A percentile compares a stretch with the other conserved stretches of the same genome.
Evolutionary conservation across 352 stramenopile genomes (phyloP).

Genomic region (Phytophthora lateralis): DNA sequence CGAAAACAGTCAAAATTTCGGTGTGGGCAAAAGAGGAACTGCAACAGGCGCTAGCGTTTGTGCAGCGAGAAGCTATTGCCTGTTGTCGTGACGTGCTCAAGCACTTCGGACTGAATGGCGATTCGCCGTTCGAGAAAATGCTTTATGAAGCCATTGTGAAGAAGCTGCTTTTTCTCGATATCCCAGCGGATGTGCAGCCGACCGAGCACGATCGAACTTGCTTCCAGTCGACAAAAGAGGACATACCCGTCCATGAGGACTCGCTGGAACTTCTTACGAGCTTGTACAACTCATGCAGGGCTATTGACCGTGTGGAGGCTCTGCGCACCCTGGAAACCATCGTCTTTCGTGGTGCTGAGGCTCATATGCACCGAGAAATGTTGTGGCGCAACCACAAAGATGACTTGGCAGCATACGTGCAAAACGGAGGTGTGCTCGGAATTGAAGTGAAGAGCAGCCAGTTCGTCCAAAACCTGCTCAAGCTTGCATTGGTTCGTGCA

Average conservation of each 20-base stretch:
- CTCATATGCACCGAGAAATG: conserved; percentile 74
- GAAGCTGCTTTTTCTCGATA: conserved; percentile 85
- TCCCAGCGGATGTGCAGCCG: conserved; percentile 77
- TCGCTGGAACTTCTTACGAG: conserved; percentile 61
- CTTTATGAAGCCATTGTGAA: conserved; percentile 84
- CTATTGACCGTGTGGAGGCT: conserved; percentile 74
- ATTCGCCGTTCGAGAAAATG: conserved; percentile 76
- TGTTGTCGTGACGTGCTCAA: conserved; percentile 77
- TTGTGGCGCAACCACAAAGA: conserved; percentile 61
- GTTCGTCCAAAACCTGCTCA: conserved; percentile 67
- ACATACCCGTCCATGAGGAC: conserved; percentile 81
- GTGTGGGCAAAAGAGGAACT: conserved; percentile 84
- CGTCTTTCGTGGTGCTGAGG: conserved; percentile 81
- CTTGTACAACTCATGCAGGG: conserved; percentile 63
- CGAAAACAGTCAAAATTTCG: conserved; percentile 69
- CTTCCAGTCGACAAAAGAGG: conserved; percentile 82
- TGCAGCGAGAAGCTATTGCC: conserved; percentile 73
- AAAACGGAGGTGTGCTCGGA: conserved; percentile 70
- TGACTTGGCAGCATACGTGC: conserved; percentile 60
- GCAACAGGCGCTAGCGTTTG: conserved; percentile 73
- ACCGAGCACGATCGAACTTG: conserved; percentile 88
- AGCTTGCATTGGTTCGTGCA: conserved; percentile 59
- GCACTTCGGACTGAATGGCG: conserved; percentile 66
- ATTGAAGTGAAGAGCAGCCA: conserved; percentile 61
- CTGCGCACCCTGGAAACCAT: conserved; percentile 76